A percentile compares a stretch with the other conserved stretches of the same genome.
These are phyloP conservation scores for Saccharomycopsis capsularis DNA, from an alignment of 805 yeast genomes.

Conservation along the genomic window DNA sequence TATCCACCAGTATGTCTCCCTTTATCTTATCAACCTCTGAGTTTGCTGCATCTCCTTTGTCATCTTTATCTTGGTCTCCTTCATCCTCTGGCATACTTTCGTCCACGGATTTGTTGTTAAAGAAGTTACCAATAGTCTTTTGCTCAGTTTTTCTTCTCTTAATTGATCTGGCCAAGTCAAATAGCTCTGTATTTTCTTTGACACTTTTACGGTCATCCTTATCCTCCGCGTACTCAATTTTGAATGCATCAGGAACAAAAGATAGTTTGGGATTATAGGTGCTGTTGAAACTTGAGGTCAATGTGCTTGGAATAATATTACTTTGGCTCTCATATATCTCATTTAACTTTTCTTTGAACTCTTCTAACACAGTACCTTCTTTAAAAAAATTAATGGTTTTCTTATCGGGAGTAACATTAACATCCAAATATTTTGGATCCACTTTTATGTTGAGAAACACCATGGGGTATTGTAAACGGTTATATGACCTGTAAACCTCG, in stretches of 20 bases:
- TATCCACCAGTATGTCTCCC: no score
- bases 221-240: neutral
- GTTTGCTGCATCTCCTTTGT: conserved; percentile 17
- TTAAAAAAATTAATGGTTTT: conserved; percentile 60
- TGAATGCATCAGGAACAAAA: conserved; percentile 7
- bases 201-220: neutral
- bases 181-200: neutral
- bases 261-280: conserved; percentile 3
- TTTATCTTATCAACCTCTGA: neutral
- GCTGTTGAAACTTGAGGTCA: conserved; percentile 11
- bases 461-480: conserved; percentile 67
- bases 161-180: no score
- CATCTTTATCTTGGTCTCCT: conserved; percentile 22
- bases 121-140: no score
- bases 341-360: conserved; percentile 1
- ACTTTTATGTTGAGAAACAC: conserved; percentile 54
- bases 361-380: conserved; percentile 33
- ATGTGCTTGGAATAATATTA: conserved; percentile 32
- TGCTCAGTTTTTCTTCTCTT: no score
- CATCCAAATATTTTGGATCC: conserved; percentile 52
- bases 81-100: conserved; percentile 21
- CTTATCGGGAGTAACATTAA: conserved; percentile 92
- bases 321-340: conserved; percentile 15
- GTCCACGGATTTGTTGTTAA: no score
- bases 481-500: conserved; percentile 67